Percentiles rank a stretch among this genome's conserved stretches.
Evolutionary conservation across 768 basidiomycete species (phyloP).

Genomic region (Pulveroboletus ravenelii): DNA sequence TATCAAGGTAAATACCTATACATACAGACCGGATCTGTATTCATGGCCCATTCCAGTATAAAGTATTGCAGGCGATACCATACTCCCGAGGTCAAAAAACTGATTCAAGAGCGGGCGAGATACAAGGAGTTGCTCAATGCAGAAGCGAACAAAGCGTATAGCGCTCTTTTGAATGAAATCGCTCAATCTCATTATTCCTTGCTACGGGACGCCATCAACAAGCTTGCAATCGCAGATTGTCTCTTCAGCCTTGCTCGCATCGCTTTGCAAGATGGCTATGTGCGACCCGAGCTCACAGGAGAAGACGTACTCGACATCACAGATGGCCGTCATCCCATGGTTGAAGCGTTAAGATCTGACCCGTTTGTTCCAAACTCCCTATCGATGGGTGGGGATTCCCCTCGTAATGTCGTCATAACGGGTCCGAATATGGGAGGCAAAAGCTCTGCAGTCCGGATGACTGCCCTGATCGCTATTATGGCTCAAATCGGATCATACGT

Average conservation of each 20-base stretch:
- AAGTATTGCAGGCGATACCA: conserved; percentile 70
- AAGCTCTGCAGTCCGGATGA: conserved; percentile 77
- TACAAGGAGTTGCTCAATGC: conserved; percentile 67
- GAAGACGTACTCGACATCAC: conserved; percentile 66
- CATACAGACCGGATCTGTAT: neutral
- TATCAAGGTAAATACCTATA: conserved; percentile 49
- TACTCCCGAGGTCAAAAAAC: conserved; percentile 57
- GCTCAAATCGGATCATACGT: conserved; percentile 92
- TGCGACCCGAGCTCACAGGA: conserved; percentile 69
- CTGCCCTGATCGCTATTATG: conserved; percentile 69
- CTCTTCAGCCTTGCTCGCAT: conserved; percentile 79
- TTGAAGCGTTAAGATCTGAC: conserved; percentile 69
- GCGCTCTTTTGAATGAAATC: conserved; percentile 66
- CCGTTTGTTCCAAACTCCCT: conserved; percentile 87
- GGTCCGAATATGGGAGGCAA: conserved; percentile 90
- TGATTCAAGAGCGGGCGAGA: conserved; percentile 69
- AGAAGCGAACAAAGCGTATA: conserved; percentile 63
- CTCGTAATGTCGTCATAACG: conserved; percentile 67
- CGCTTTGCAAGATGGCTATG: conserved; percentile 70
- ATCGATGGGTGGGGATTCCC: conserved; percentile 49
- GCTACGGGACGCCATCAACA: conserved; percentile 71
- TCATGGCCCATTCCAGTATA: conserved; percentile 45
- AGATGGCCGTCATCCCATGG: conserved; percentile 91
- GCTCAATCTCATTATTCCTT: conserved; percentile 60
- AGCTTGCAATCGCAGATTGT: conserved; percentile 83